Evolutionary conservation across 345 rosid genomes (phyloP).

Genomic region (Triadica sebifera): DNA sequence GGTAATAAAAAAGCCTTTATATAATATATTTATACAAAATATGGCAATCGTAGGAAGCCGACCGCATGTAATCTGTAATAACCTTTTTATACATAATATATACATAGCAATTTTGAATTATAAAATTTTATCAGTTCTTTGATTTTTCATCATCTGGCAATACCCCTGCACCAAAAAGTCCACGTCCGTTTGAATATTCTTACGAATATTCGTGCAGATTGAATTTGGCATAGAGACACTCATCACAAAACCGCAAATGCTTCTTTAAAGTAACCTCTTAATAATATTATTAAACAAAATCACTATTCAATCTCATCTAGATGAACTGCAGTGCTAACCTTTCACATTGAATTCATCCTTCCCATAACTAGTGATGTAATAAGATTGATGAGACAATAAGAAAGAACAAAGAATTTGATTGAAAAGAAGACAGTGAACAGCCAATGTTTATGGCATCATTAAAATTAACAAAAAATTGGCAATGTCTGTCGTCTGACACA

Average conservation of each 20-base stretch:
- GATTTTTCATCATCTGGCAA: neutral
- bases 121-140: neutral
- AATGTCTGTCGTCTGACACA: neutral
- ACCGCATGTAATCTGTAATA: neutral
- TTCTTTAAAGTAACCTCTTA: neutral
- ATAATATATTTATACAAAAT: too few relatives aligned
- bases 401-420: neutral
- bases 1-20: neutral
- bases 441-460: neutral
- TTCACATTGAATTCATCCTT: neutral
- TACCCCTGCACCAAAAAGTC: neutral
- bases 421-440: neutral
- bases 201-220: neutral
- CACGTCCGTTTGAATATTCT: neutral
- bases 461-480: neutral
- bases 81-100: neutral
- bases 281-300: neutral
- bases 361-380: neutral
- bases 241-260: too few relatives aligned
- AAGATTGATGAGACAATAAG: neutral
- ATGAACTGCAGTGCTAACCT: neutral
- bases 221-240: too few relatives aligned
- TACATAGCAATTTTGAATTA: neutral
- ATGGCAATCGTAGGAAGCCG: neutral
- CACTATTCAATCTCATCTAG: neutral